These are phyloP conservation scores for Globisporangium megalacanthum DNA, from an alignment of 352 stramenopile genomes.

Conservation along the genomic window DNA sequence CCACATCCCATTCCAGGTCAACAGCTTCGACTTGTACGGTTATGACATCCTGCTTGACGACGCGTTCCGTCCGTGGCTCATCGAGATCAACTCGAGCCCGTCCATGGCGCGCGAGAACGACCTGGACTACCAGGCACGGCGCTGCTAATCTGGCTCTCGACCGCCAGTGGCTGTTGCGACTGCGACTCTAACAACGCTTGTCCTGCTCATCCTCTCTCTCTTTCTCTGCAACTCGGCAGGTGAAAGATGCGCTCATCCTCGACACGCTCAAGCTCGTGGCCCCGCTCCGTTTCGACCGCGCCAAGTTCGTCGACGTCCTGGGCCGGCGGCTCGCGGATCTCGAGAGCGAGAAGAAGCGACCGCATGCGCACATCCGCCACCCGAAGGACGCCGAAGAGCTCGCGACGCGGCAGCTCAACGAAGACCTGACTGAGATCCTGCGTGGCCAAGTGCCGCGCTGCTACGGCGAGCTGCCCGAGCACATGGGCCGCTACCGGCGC, in stretches of 20 bases:
- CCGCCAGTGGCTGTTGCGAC: background rate
- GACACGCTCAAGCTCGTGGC: slow-evolving; percentile 87
- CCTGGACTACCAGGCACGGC: slow-evolving; percentile 58
- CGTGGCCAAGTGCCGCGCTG: slow-evolving; percentile 35
- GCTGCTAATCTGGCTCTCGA: background rate
- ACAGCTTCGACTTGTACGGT: slow-evolving; percentile 93
- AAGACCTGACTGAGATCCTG: slow-evolving; percentile 69
- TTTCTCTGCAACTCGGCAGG: slow-evolving; percentile 4
- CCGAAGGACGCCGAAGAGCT: slow-evolving; percentile 49
- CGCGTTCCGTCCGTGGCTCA: slow-evolving; percentile 88
- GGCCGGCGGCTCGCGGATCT: slow-evolving; percentile 49
- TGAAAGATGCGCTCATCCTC: slow-evolving; percentile 88
- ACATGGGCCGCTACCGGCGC: slow-evolving; percentile 56
- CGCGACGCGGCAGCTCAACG: slow-evolving; percentile 43
- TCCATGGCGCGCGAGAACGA: slow-evolving; percentile 86
- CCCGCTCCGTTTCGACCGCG: slow-evolving; percentile 76
- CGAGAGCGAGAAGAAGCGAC: slow-evolving; percentile 49
- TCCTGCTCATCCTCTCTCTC: background rate
- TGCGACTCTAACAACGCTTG: background rate
- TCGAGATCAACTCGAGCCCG: slow-evolving; percentile 95
- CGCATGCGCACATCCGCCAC: slow-evolving; percentile 47
- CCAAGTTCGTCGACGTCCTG: slow-evolving; percentile 60
- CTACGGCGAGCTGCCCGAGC: slow-evolving; percentile 60
- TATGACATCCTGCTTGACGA: slow-evolving; percentile 94
- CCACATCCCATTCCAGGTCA: slow-evolving; percentile 87